Base-by-base conservation (phyloP, 805 yeast species). In the Myxozyma melibiosi region DNA sequence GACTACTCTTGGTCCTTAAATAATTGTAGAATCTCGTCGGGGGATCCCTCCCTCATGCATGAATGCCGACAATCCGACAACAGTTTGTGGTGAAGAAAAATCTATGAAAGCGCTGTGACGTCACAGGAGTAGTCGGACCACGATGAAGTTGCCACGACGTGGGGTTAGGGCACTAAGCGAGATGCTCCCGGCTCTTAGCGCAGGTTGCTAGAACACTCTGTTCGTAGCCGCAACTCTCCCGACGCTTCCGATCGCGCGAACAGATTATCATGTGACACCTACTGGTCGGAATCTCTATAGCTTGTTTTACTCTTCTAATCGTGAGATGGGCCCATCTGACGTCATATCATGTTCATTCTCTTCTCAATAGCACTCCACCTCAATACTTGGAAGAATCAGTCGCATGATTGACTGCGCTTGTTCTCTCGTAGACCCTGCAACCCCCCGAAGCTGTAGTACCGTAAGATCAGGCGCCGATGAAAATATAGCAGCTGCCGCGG, bases 121-220 rank as follows among this genome's bases (percentile, higher is more conserved):
- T 47, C 44, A 38, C n/a, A n/a, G n/a, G n/a, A n/a, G n/a, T n/a
- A n/a, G n/a, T n/a, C n/a, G n/a, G n/a, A n/a, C n/a, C n/a, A n/a
- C n/a, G n/a, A n/a, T n/a, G n/a, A 28, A 16, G 16, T 14, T 20
- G 13, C 18, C 27, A 8, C 9, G 5, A 25, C 6, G 37, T 38
- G 20, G 51, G 51, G 40, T 45, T 34, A 45, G 50, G 50, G 18
- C 31, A 11, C 27, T 28, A 16, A 16, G 20, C 33, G 24, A 46
- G 39, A 45, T 1, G 5, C 13, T 8, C 18, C 34, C 28, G 3
- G 24, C 49, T 4, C 13, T 28, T 18, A 41, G 14, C 22, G 39
- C 14, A n/a, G n/a, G n/a, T n/a, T n/a, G n/a, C n/a, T n/a, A n/a
- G n/a, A n/a, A n/a, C n/a, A n/a, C n/a, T n/a, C n/a, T n/a, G n/a